phyloP scores from a whole-genome alignment of 73 alveolate species.

The Halteria grandinella region DNA sequence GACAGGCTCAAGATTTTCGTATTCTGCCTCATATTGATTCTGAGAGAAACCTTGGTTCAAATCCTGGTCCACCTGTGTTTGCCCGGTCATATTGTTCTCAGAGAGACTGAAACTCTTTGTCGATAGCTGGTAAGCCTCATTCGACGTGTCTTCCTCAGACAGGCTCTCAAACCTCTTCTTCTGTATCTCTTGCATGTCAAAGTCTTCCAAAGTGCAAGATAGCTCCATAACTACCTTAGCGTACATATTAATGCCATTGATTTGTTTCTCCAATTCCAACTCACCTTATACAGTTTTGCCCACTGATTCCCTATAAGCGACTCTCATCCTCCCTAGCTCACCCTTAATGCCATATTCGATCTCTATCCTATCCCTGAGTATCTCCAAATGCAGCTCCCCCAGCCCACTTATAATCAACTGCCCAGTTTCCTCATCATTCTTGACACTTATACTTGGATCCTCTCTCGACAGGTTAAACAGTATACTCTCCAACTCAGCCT shows the following conservation, averaged over 20 bases:
- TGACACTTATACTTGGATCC: conserved; percentile 80
- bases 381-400: conserved; percentile 92
- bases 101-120: too few relatives aligned
- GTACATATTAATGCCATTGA: conserved; percentile 49
- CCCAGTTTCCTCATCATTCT: conserved; percentile 75
- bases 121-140: too few relatives aligned
- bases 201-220: conserved; percentile 28
- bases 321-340: conserved; percentile 82
- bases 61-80: too few relatives aligned
- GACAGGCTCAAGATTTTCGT: conserved; percentile 21
- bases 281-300: background rate
- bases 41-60: background rate
- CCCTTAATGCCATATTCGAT: conserved; percentile 77
- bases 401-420: conserved; percentile 76
- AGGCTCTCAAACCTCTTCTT: conserved; percentile 20
- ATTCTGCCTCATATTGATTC: background rate
- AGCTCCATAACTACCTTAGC: conserved; percentile 47
- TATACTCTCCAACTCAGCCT: conserved; percentile 67
- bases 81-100: too few relatives aligned
- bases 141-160: background rate
- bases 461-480: conserved; percentile 72
- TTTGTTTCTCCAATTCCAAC: conserved; percentile 36
- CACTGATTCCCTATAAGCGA: conserved; percentile 81
- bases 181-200: conserved; percentile 29
- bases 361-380: conserved; percentile 79